Conservation (phyloP, 1,284 basidiomycete species). For the Apiotrichum gracile region DNA sequence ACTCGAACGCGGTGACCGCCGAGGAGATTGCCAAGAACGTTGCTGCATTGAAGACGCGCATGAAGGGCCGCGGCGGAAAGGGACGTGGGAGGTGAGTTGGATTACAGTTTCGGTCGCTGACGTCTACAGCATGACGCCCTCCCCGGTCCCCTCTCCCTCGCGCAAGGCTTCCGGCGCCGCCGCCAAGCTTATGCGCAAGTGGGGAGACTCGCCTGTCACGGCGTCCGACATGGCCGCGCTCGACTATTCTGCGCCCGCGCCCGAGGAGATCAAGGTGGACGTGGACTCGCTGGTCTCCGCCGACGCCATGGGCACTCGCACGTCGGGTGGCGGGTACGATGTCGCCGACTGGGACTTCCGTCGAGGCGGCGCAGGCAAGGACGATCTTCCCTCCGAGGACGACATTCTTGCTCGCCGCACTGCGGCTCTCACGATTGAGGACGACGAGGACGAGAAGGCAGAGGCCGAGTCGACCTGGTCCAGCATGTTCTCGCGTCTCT, state of each 20-base stretch:
- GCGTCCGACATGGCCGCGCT: constrained; percentile 82
- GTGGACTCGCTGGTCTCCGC: constrained; percentile 45
- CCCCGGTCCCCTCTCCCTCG: constrained; percentile 27
- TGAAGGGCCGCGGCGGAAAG: constrained; percentile 52
- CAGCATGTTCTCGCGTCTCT: constrained; percentile 74
- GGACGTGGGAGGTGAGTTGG: constrained; percentile 46
- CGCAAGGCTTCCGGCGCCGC: constrained; percentile 46
- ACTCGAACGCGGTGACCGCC: constrained; percentile 48
- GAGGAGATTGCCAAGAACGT: constrained; percentile 89
- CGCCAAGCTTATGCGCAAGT: constrained; percentile 80
- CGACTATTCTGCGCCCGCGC: constrained; percentile 63
- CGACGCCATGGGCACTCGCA: constrained; percentile 56
- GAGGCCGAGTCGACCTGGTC: constrained; percentile 26
- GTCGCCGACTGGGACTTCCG: constrained; percentile 85
- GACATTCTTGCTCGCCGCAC: constrained; percentile 38
- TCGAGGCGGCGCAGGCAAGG: constrained; percentile 37
- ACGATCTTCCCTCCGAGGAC: constrained; percentile 48
- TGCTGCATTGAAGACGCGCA: constrained; percentile 75
- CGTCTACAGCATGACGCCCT: constrained; percentile 52
- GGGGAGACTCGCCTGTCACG: constrained; percentile 73
- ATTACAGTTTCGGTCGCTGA: constrained; percentile 47
- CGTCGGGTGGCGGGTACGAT: constrained; percentile 81
- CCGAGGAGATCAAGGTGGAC: constrained; percentile 41
- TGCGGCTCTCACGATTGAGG: constrained; percentile 49
- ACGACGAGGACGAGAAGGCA: constrained; percentile 10